Evolutionary conservation across 306 rosid species (phyloP), one percentile per base, ranked within the genome.

Genomic region (Fragaria vesca): DNA sequence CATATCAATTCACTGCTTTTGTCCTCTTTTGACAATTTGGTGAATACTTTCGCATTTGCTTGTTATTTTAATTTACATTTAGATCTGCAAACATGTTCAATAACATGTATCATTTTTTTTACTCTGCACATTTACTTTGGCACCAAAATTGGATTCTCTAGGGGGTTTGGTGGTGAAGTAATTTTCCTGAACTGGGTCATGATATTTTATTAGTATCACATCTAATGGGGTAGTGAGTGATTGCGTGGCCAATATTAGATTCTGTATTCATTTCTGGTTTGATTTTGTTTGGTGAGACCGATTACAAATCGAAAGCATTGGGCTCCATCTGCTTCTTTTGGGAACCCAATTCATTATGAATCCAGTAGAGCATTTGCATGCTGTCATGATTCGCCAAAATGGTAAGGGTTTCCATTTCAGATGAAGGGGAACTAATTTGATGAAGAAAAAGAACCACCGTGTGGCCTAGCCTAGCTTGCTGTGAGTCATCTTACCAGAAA

Each of bases 1-100:
- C 60, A 46, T 5, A 66, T 26, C 5, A 74, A 61, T 61, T 42
- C 69, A 60, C 54, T 73, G 67, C 77, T 38, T 73, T 73, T 74
- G 40, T 60, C 54, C 4, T 20, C 28, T 17, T 58, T 74, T 24
- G 20, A 46, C 28, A 6, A 24, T 55, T 36, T 58, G 77, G 54
- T 40, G 38, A 24, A 16, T 61, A 30, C 60, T 28, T 73, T 75
- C 6, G 40, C 15, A 1, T 15, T 2, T 57, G 38, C 21, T 13
- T 1, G 7, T 21, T 43, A 43, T 5, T 68, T 21, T 18, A 43
- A 4, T 13, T 46, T 24, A 26, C 74, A 26, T 46, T 26, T 12
- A 43, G 51, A 47, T 70, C 60, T 70, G 58, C 4, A 7, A 20
- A 40, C 1, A 3, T n/a, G 30, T 8, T n/a, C 61, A 54, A 3